These are phyloP conservation scores for Russula emetica DNA, from an alignment of 768 basidiomycete species.

Conservation along the genomic window DNA sequence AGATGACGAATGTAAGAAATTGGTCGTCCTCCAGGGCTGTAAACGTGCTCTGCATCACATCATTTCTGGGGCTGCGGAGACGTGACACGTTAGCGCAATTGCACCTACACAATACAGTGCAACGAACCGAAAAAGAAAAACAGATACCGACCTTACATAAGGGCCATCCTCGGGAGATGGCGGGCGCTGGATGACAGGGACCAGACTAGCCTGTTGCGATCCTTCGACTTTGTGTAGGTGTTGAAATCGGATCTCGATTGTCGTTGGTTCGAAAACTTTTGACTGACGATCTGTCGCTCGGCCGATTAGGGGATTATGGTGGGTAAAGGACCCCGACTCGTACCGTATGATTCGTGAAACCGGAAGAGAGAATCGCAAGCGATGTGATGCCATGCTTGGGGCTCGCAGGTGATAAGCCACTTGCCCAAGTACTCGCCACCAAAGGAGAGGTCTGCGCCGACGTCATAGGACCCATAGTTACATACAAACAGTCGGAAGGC, in stretches of 20 bases:
- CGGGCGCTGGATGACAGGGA: constrained; percentile 1
- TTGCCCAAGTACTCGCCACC: constrained; percentile 11
- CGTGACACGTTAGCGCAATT: not conserved
- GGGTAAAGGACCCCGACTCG: not conserved
- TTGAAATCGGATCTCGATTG: constrained; percentile 12
- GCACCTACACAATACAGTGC: not conserved
- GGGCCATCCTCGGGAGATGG: constrained; percentile 10
- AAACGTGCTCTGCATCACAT: constrained; percentile 14
- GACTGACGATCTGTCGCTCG: constrained; percentile 6
- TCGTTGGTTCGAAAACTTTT: constrained; percentile 8
- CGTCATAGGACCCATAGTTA: constrained; percentile 10
- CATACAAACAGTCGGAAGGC: constrained; percentile 10
- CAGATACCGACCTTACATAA: constrained; percentile 7
- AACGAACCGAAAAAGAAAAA: not conserved
- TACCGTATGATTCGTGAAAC: constrained; percentile 15
- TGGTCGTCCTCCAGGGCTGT: not conserved
- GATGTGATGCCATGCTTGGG: constrained; percentile 16
- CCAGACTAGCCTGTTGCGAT: not conserved
- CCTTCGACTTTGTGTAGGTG: not conserved
- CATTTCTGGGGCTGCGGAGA: constrained; percentile 1
- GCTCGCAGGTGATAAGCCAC: constrained; percentile 17
- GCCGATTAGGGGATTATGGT: not conserved
- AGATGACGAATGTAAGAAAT: constrained; percentile 16
- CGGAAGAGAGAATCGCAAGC: constrained; percentile 16
- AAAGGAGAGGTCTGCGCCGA: constrained; percentile 11